Conservation (phyloP, 2,329 filamentous ascomycete species). For the Alternaria sp. region DNA sequence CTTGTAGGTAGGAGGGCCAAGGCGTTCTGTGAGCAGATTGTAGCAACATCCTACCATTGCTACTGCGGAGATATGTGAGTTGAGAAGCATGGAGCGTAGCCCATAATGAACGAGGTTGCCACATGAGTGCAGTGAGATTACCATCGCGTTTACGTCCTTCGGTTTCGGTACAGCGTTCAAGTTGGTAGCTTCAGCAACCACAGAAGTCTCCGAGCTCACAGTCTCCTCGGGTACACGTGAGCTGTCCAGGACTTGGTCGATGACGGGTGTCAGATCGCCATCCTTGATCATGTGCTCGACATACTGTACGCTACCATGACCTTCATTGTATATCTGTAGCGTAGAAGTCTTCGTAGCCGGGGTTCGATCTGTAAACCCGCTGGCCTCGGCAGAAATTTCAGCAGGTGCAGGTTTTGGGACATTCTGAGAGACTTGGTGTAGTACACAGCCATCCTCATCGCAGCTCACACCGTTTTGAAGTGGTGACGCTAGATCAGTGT, state of each 20-base stretch:
- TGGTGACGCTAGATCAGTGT: conserved; percentile 10
- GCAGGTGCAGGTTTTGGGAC: background rate
- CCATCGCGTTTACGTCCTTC: conserved; percentile 68
- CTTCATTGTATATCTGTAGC: conserved; percentile 60
- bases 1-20: conserved; percentile 88
- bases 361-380: background rate
- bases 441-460: conserved; percentile 17
- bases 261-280: conserved; percentile 73
- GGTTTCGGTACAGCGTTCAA: conserved; percentile 41
- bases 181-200: conserved; percentile 34
- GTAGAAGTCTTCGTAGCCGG: conserved; percentile 39
- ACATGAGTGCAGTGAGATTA: conserved; percentile 95
- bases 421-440: background rate
- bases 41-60: conserved; percentile 98
- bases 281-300: conserved; percentile 77
- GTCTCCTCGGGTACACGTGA: conserved; percentile 37
- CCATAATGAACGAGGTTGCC: conserved; percentile 97
- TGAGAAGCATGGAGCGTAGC: conserved; percentile 83
- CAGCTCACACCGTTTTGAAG: conserved; percentile 6
- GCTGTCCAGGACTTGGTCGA: conserved; percentile 66
- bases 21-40: conserved; percentile 90
- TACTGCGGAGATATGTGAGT: conserved; percentile 84
- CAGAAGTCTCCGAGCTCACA: conserved; percentile 30
- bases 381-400: background rate
- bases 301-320: conserved; percentile 77